Evolutionary conservation across 805 yeast genomes (phyloP), one percentile per base, ranked within the genome.

Genomic region (Wickerhamomyces bisporus): DNA sequence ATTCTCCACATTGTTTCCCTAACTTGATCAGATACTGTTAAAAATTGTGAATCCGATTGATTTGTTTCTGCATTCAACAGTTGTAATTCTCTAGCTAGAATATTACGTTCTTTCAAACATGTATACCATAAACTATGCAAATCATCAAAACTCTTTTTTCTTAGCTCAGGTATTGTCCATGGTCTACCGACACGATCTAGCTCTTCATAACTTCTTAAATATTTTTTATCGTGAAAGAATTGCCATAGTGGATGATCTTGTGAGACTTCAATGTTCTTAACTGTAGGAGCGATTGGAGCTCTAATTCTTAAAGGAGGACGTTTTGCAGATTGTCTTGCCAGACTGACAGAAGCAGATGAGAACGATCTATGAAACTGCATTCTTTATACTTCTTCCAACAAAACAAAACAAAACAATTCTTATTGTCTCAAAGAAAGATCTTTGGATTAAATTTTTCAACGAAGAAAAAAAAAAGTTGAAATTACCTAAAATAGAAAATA

Each of bases 201-300:
- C 17, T 80, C 85, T 2, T 69, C 75, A 3, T 72, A 61, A 2
- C 68, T 57, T 49, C 97, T 74, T 42, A 84, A 63, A 42, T 79
- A 77, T 51, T 72, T 68, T 40, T 79, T 70, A 28, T 84, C 73
- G 34, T 66, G 58, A 66, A 91, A 93, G 59, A 93, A 93, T 52
- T 85, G 89, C 96, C 96, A 93, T 46, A 93, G 70, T 23, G 98
- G 98, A 62, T 93, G 98, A 58, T 83, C 84, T 5, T 82, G 91
- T 12, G 78, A 73, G 25, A 85, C 84, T 42, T 71, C 71, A 38
- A 89, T 70, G 60, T 86, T 86, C 46, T 72, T 68, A 38, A 75
- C 80, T 2, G 93, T 75, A 13, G 98, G 98, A 12, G 86, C 74
- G 48, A 93, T 82, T 13, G 98, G 98, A 11, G 83, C 74, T 39